phyloP scores from a whole-genome alignment of 805 yeast species.

The Martiniozyma abietophila region DNA sequence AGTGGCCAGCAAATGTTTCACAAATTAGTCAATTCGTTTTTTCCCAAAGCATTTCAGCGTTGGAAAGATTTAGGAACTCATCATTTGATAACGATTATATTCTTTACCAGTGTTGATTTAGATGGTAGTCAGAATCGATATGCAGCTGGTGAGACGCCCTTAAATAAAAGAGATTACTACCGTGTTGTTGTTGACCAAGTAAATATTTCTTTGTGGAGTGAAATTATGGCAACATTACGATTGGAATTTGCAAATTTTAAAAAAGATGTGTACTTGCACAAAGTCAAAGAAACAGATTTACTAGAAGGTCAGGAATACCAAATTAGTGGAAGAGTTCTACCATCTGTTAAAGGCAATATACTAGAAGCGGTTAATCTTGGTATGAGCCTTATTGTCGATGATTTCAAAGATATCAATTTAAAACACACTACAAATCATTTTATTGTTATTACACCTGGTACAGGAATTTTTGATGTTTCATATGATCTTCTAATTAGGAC shows the following conservation, averaged over 20 bases:
- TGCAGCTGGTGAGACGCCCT: slow-evolving; percentile 58
- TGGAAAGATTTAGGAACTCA: slow-evolving; percentile 87
- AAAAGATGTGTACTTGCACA: slow-evolving; percentile 54
- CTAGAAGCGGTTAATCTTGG: slow-evolving; percentile 84
- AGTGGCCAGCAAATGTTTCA: slow-evolving; percentile 92
- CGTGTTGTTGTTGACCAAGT: slow-evolving; percentile 95
- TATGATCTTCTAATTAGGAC: slow-evolving; percentile 66
- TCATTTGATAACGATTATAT: slow-evolving; percentile 81
- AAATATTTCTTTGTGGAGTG: slow-evolving; percentile 79
- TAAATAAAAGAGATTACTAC: slow-evolving; percentile 69
- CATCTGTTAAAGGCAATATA: slow-evolving; percentile 83
- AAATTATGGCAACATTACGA: slow-evolving; percentile 80
- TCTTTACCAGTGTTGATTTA: slow-evolving; percentile 73
- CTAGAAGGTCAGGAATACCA: slow-evolving; percentile 26
- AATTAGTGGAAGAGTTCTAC: slow-evolving; percentile 59
- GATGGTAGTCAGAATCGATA: slow-evolving; percentile 32
- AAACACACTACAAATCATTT: slow-evolving; percentile 89
- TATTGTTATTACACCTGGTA: slow-evolving; percentile 80
- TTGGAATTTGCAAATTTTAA: slow-evolving; percentile 78
- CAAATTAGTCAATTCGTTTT: slow-evolving; percentile 81
- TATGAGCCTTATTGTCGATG: slow-evolving; percentile 63
- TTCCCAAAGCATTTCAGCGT: slow-evolving; percentile 78
- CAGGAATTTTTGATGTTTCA: slow-evolving; percentile 90
- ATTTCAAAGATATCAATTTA: slow-evolving; percentile 76
- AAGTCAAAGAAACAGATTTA: slow-evolving; percentile 27